Evolutionary conservation across 305 asterid species (phyloP).

Genomic region (Solanum chacoense): DNA sequence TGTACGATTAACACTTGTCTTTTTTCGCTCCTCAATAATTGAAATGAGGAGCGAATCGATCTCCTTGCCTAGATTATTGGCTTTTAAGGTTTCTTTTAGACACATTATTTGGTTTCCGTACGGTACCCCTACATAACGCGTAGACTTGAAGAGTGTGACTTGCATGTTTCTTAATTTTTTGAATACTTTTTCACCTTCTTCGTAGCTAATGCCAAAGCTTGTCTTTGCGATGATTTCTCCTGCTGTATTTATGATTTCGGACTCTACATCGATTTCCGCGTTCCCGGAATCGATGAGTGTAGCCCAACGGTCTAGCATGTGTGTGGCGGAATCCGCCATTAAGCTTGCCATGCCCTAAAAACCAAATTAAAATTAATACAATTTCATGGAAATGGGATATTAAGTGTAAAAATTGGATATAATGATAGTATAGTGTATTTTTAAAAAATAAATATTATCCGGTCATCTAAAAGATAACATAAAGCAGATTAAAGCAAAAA

Average conservation of each 20-base stretch:
- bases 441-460: not conserved
- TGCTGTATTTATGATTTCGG: constrained; percentile 52
- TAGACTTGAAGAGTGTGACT: constrained; percentile 52
- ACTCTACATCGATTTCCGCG: constrained; percentile 55
- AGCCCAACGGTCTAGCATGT: constrained; percentile 61
- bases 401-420: not conserved
- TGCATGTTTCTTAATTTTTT: constrained; percentile 62
- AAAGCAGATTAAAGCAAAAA: too few relatives aligned
- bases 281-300: constrained; percentile 27
- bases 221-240: constrained; percentile 78
- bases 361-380: not conserved
- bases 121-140: constrained; percentile 77
- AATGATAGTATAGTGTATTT: not conserved
- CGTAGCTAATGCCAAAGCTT: constrained; percentile 56
- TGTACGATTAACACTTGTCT: not conserved
- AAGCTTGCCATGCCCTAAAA: constrained; percentile 60
- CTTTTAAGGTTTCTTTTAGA: constrained; percentile 33
- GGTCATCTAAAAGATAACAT: not conserved
- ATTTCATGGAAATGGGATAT: not conserved
- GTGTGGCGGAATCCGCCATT: constrained; percentile 56
- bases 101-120: constrained; percentile 37
- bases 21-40: constrained; percentile 30
- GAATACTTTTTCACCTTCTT: constrained; percentile 39
- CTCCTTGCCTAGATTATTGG: constrained; percentile 52
- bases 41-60: constrained; percentile 40